Conservation (phyloP, 2,329 filamentous ascomycete genomes). For the Mollisia scopiformis region DNA sequence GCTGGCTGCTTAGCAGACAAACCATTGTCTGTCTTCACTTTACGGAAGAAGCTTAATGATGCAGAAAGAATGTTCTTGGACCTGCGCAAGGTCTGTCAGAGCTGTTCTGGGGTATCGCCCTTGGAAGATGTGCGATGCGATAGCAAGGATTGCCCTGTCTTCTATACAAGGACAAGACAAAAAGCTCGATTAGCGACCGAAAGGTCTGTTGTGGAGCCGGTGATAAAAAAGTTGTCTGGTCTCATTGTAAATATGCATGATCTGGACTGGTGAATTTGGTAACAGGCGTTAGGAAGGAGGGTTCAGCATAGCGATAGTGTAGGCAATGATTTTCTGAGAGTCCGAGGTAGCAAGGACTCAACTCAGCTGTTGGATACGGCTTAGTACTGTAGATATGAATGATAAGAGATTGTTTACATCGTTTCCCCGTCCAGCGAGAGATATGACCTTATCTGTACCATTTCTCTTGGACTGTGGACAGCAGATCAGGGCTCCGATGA, state of each 20-base stretch:
- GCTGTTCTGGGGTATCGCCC: slow-evolving; percentile 74
- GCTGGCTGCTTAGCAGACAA: slow-evolving; percentile 54
- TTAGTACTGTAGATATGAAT: too few species aligned
- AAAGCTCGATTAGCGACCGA: slow-evolving; percentile 46
- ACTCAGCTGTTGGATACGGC: neutral
- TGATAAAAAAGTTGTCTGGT: slow-evolving; percentile 44
- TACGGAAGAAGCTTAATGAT: slow-evolving; percentile 63
- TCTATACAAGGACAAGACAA: slow-evolving; percentile 76
- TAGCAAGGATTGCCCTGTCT: slow-evolving; percentile 90
- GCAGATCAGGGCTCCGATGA: too few species aligned
- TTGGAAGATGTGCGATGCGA: slow-evolving; percentile 84
- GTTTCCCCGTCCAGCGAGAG: too few species aligned
- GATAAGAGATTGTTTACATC: too few species aligned
- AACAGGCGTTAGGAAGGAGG: neutral
- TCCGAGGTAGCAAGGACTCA: neutral
- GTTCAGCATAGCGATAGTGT: slow-evolving; percentile 1
- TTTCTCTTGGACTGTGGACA: too few species aligned
- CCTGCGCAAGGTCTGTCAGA: slow-evolving; percentile 74
- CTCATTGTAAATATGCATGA: slow-evolving; percentile 26
- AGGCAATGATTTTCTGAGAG: neutral
- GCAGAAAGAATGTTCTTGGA: slow-evolving; percentile 68
- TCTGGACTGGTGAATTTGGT: slow-evolving; percentile 33
- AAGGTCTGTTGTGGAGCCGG: slow-evolving; percentile 42
- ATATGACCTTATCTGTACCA: too few species aligned
- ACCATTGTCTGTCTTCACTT: slow-evolving; percentile 63